Evolutionary conservation across 2,329 filamentous ascomycete genomes (phyloP), one percentile per base, ranked within the genome.

Genomic region (Xylaria sp.): DNA sequence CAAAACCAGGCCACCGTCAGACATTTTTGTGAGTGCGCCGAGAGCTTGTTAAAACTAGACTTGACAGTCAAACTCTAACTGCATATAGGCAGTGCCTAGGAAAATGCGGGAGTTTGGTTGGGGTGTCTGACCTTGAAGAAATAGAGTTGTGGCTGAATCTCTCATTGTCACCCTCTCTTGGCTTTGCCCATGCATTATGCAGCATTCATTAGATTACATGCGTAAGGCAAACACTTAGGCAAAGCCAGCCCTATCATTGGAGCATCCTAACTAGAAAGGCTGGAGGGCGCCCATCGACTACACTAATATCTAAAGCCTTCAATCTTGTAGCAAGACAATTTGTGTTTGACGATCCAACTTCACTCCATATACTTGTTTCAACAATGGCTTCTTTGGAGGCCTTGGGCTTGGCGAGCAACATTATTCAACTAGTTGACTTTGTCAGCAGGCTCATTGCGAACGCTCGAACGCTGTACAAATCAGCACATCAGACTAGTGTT

Each of bases 371-470:
- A n/a, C 31, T n/a, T 6, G 13, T 5, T 27, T 36, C 13, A n/a
- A 15, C 31, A 0, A 56, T 63, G 49, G 59, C 31, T 5, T 36
- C 59, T 6, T 20, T 54, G 15, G 49, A 6, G n/a, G 49, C 59
- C 15, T 38, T 61, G 7, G n/a, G 49, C 7, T 13, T 61, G 4
- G 49, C 49, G 6, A 47, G 36, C 39, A 61, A 54, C 38, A 54
- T 54, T 31, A 27, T 61, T 6, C 59, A 61, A 38, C n/a, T 61
- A 5, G 15, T 61, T 27, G 49, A 38, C 29, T 61, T 54, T 38
- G 13, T 20, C 33, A 27, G 49, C 27, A 53, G 20, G 25, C 59
- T 61, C n/a, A 9, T 54, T 15, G 2, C n/a, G 5, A 54, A 27
- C 6, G 29, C 49, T 3, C 36, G 9, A 9, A 15, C 29, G 4